Percentiles rank a stretch among this genome's conserved stretches.
phyloP scores from a whole-genome alignment of 2,329 filamentous ascomycete species.

The Trichoderma lentiforme region DNA sequence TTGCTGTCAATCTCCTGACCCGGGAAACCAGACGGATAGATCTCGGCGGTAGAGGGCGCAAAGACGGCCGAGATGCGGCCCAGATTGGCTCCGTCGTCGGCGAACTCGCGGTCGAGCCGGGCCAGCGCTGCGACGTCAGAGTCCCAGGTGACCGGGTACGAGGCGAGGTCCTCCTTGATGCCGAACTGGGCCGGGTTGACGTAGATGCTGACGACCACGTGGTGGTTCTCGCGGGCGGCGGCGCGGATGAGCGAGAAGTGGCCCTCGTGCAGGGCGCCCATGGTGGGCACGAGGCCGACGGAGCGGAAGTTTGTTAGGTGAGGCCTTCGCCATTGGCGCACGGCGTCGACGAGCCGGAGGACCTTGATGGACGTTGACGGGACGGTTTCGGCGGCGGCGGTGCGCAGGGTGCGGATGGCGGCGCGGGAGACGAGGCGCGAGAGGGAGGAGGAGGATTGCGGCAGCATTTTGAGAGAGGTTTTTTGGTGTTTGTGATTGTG shows the following conservation, averaged over 20 bases:
- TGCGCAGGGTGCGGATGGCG: slow-evolving; percentile 18
- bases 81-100: slow-evolving; percentile 52
- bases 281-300: slow-evolving; percentile 89
- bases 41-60: slow-evolving; percentile 73
- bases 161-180: slow-evolving; percentile 77
- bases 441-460: slow-evolving; percentile 4
- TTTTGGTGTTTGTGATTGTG: background rate
- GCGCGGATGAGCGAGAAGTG: slow-evolving; percentile 82
- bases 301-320: slow-evolving; percentile 65
- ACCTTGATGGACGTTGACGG: slow-evolving; percentile 62
- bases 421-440: slow-evolving; percentile 11
- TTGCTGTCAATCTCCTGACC: slow-evolving; percentile 69
- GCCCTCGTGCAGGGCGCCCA: slow-evolving; percentile 94
- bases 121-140: slow-evolving; percentile 67
- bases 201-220: slow-evolving; percentile 88
- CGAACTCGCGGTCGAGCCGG: slow-evolving; percentile 68
- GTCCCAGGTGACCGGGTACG: slow-evolving; percentile 89
- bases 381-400: slow-evolving; percentile 42
- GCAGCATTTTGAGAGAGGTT: background rate
- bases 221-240: slow-evolving; percentile 78
- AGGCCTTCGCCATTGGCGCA: slow-evolving; percentile 67
- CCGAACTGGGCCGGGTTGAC: slow-evolving; percentile 98
- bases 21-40: slow-evolving; percentile 82
- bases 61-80: slow-evolving; percentile 81
- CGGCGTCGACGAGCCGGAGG: slow-evolving; percentile 69